A percentile compares a stretch with the other conserved stretches of the same genome.
phyloP scores from a whole-genome alignment of 495 filamentous ascomycete species.

The Neurospora sp. region DNA sequence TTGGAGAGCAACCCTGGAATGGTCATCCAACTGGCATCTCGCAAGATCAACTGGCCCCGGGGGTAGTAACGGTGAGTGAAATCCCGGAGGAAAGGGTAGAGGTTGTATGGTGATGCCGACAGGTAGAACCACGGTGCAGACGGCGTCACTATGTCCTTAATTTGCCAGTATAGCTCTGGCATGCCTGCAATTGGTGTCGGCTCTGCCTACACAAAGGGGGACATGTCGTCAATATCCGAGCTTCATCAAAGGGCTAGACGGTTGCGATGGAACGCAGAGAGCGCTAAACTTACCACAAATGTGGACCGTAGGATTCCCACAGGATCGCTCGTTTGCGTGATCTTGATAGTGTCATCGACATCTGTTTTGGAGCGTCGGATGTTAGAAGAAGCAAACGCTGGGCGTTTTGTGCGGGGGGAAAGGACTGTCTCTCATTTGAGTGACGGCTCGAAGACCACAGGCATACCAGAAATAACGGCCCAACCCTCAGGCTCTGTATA shows the following conservation, averaged over 20 bases:
- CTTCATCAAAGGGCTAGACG: background rate
- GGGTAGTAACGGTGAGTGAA: slow-evolving; percentile 64
- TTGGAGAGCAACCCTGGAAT: slow-evolving; percentile 67
- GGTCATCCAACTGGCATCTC: slow-evolving; percentile 83
- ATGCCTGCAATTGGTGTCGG: slow-evolving; percentile 65
- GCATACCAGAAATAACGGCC: slow-evolving; percentile 66
- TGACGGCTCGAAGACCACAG: background rate
- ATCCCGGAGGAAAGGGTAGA: slow-evolving; percentile 74
- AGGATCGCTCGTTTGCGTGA: slow-evolving; percentile 68
- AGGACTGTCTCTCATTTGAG: background rate
- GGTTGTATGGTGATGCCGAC: slow-evolving; percentile 87
- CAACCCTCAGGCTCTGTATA: slow-evolving; percentile 74
- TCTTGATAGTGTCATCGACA: slow-evolving; percentile 93
- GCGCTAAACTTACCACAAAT: slow-evolving; percentile 48
- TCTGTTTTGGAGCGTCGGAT: slow-evolving; percentile 35
- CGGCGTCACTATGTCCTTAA: slow-evolving; percentile 43
- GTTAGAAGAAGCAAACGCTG: no score
- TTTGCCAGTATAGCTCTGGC: slow-evolving; percentile 67
- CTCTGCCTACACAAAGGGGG: slow-evolving; percentile 18
- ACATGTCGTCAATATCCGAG: background rate
- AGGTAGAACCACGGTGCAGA: slow-evolving; percentile 82
- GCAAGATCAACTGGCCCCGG: slow-evolving; percentile 69
- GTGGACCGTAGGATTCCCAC: slow-evolving; percentile 74
- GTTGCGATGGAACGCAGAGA: background rate
- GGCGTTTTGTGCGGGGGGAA: background rate